Evolutionary conservation across 2,329 filamentous ascomycete species (phyloP).

Genomic region (Mycogone perniciosa): DNA sequence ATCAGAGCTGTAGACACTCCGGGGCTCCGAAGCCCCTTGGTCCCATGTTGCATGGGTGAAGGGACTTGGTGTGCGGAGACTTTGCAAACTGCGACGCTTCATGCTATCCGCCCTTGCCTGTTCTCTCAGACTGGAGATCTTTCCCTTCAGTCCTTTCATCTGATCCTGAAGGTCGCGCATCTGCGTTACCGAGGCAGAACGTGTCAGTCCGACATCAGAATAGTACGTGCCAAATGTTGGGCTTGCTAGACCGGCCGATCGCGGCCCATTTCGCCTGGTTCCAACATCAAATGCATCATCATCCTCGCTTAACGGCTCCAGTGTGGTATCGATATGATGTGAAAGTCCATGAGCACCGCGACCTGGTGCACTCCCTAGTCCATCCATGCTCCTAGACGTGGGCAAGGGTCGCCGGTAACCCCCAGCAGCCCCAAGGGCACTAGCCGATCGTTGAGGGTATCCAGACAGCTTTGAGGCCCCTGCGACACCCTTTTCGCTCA

Average conservation of each 20-base stretch:
- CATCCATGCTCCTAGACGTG: conserved; percentile 38
- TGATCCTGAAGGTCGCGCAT: conserved; percentile 72
- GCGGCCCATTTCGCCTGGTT: conserved; percentile 25
- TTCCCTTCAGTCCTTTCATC: conserved; percentile 78
- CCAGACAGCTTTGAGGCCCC: conserved; percentile 21
- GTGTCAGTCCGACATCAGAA: conserved; percentile 46
- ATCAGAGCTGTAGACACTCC: conserved; percentile 15
- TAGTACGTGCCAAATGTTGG: conserved; percentile 36
- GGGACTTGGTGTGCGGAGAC: conserved; percentile 67
- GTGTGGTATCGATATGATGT: conserved; percentile 35
- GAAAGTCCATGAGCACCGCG: conserved; percentile 17
- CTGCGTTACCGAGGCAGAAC: conserved; percentile 66
- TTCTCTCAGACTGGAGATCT: conserved; percentile 73
- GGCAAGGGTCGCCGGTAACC: conserved; percentile 48
- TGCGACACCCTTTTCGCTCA: conserved; percentile 26
- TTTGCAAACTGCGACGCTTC: conserved; percentile 70
- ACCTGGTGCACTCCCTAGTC: conserved; percentile 25
- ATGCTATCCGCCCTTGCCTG: conserved; percentile 74
- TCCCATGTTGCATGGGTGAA: conserved; percentile 60
- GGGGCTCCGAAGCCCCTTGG: conserved; percentile 20
- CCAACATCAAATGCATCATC: conserved; percentile 23
- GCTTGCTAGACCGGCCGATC: conserved; percentile 35
- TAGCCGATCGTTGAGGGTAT: conserved; percentile 53
- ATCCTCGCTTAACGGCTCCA: conserved; percentile 51
- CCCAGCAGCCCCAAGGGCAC: conserved; percentile 54